A percentile compares a stretch with the other conserved stretches of the same genome.
These are phyloP conservation scores for Brettanomyces bruxellensis DNA, from an alignment of 805 yeast species.

Conservation along the genomic window DNA sequence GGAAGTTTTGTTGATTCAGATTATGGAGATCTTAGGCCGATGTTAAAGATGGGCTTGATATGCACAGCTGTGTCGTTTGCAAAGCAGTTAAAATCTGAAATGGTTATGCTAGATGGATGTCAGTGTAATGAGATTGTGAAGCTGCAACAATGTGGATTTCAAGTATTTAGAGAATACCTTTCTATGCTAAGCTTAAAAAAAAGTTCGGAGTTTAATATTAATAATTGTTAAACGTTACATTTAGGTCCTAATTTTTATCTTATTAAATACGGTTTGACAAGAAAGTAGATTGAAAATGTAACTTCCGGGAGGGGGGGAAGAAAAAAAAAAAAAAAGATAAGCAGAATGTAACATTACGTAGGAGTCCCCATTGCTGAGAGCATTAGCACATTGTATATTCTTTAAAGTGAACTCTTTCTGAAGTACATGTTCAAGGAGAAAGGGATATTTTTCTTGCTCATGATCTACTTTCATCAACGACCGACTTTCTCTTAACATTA, in stretches of 20 bases:
- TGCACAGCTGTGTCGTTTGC: slow-evolving; percentile 45
- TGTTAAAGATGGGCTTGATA: slow-evolving; percentile 47
- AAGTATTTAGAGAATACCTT: slow-evolving; percentile 14
- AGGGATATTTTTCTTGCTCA: too few species aligned
- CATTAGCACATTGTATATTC: too few species aligned
- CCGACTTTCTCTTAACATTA: too few species aligned
- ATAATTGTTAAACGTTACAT: too few species aligned
- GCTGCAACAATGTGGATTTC: slow-evolving; percentile 18
- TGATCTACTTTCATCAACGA: too few species aligned
- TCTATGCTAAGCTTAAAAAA: slow-evolving; percentile 15
- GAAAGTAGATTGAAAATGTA: slow-evolving; percentile 1
- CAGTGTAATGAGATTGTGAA: slow-evolving; percentile 7
- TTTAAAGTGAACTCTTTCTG: too few species aligned
- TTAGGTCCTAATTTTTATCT: too few species aligned
- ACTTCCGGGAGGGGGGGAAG: neutral
- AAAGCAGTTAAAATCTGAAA: slow-evolving; percentile 21
- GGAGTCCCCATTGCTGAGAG: neutral
- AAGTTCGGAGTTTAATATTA: slow-evolving; percentile 10
- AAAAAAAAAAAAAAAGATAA: neutral
- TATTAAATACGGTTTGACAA: slow-evolving; percentile 3
- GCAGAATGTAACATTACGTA: neutral
- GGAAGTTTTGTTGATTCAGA: slow-evolving; percentile 46
- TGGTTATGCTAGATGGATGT: slow-evolving; percentile 9
- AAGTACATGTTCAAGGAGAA: too few species aligned
- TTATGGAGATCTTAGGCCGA: slow-evolving; percentile 43